phyloP scores from a whole-genome alignment of 192 early-diverging fungal species.

The Backusella sp. region DNA sequence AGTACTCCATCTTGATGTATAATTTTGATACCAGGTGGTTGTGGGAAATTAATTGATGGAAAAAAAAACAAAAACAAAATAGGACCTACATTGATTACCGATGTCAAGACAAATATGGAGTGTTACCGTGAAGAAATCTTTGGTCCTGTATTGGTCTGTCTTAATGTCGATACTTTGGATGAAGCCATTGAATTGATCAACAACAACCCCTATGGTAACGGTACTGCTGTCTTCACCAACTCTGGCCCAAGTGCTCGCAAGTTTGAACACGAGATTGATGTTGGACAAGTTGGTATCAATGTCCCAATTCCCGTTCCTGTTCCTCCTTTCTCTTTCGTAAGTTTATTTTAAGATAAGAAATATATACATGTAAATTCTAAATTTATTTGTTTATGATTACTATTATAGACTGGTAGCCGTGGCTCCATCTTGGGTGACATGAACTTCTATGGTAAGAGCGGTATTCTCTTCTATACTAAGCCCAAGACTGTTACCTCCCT shows the following conservation, averaged over 20 bases:
- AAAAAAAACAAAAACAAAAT: background rate
- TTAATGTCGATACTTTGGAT: constrained; percentile 83
- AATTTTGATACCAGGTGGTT: background rate
- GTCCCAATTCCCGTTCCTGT: constrained; percentile 96
- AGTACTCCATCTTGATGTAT: background rate
- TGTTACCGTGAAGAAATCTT: constrained; percentile 97
- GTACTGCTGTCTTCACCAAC: constrained; percentile 87
- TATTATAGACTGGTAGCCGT: constrained; percentile 68
- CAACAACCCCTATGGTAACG: constrained; percentile 86
- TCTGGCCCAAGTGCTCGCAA: constrained; percentile 84
- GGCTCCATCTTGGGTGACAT: constrained; percentile 92
- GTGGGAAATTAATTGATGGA: background rate
- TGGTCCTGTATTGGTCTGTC: constrained; percentile 86
- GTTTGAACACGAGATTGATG: constrained; percentile 87
- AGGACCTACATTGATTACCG: constrained; percentile 84
- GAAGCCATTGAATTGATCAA: constrained; percentile 91
- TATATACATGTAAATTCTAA: background rate
- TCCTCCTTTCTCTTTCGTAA: constrained; percentile 90
- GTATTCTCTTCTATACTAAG: constrained; percentile 86
- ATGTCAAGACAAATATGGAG: constrained; percentile 75
- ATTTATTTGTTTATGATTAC: background rate
- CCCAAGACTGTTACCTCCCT: constrained; percentile 94
- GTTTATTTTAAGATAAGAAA: background rate
- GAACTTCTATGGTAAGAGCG: constrained; percentile 87
- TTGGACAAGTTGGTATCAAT: constrained; percentile 87